These are phyloP conservation scores for Neoboletus magnificus DNA, from an alignment of 768 basidiomycete genomes.

Conservation along the genomic window DNA sequence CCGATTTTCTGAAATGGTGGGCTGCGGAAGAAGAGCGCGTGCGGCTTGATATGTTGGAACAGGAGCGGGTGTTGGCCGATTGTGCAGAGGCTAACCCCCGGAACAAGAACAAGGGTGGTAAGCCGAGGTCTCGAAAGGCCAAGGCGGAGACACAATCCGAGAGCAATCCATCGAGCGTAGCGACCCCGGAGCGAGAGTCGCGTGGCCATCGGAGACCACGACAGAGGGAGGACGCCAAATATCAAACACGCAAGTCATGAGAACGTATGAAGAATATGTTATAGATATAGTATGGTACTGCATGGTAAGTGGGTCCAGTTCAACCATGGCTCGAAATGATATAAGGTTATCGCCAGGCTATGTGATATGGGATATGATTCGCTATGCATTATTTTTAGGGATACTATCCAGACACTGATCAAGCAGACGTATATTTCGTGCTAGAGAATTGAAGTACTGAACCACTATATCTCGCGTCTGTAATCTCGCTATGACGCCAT, in stretches of 20 bases:
- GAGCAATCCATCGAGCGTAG: not conserved
- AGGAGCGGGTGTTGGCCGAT: not conserved
- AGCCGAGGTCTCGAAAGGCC: conserved; percentile 5
- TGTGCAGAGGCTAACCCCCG: not conserved
- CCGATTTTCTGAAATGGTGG: conserved; percentile 90
- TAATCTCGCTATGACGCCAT: not conserved
- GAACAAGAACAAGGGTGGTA: conserved; percentile 5
- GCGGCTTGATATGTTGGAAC: conserved; percentile 41
- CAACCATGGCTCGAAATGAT: not conserved
- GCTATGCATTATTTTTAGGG: not conserved
- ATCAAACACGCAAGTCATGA: not conserved
- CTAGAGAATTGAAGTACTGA: not conserved
- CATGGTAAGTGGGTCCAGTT: not conserved
- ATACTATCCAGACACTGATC: not conserved
- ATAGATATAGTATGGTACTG: not conserved
- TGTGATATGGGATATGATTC: not conserved
- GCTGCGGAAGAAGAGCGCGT: conserved; percentile 73
- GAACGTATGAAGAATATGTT: not conserved
- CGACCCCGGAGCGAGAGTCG: conserved; percentile 1
- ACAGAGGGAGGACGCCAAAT: not conserved
- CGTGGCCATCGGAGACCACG: not conserved
- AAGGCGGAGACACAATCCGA: conserved; percentile 1
- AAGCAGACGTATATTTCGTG: not conserved
- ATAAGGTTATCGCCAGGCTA: not conserved
- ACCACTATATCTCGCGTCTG: not conserved